These are phyloP conservation scores for Phytophthora aleatoria DNA, from an alignment of 352 stramenopile species.

Conservation along the genomic window DNA sequence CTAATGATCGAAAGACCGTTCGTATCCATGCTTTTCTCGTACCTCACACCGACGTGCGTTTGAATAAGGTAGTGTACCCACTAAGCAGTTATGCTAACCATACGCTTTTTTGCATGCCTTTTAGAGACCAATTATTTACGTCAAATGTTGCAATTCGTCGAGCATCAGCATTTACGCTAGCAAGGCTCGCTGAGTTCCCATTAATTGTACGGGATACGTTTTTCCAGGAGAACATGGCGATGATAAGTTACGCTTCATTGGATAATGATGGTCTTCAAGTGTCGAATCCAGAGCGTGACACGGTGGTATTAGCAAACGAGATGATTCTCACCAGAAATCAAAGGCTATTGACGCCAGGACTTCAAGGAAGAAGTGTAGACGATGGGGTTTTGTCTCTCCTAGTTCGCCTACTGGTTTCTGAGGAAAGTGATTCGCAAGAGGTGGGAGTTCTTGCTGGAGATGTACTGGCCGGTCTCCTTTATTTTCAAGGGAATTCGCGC, in stretches of 20 bases:
- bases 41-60: conserved; percentile 11
- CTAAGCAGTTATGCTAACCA: background rate
- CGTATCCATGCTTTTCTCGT: conserved; percentile 19
- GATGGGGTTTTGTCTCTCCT: conserved; percentile 11
- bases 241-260: conserved; percentile 13
- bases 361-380: conserved; percentile 33
- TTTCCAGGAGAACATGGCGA: conserved; percentile 42
- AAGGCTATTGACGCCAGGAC: conserved; percentile 27
- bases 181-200: conserved; percentile 33
- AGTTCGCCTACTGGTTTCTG: conserved; percentile 2
- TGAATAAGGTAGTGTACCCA: background rate
- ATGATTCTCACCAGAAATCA: conserved; percentile 36
- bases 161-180: conserved; percentile 37
- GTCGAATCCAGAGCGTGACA: conserved; percentile 9
- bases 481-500: conserved; percentile 5
- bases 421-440: background rate
- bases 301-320: conserved; percentile 27
- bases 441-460: conserved; percentile 12
- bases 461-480: conserved; percentile 23
- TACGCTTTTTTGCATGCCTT: background rate
- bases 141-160: conserved; percentile 24
- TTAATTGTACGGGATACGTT: conserved; percentile 27
- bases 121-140: background rate
- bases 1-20: conserved; percentile 12
- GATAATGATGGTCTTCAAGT: background rate